Evolutionary conservation across 1,139 yeast genomes (phyloP).

Genomic region (Geotrichum armillariae): DNA sequence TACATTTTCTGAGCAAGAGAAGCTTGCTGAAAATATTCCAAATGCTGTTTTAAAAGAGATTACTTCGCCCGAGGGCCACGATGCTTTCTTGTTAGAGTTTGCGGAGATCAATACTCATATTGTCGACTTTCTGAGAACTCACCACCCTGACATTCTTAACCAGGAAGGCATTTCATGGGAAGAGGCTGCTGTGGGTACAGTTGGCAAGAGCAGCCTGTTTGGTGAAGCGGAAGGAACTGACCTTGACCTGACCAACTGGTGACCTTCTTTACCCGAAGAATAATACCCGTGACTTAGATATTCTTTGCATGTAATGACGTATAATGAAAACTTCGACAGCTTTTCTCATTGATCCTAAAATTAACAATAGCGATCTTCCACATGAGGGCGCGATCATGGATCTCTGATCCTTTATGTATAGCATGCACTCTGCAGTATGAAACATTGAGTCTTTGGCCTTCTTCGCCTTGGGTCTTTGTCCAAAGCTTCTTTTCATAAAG

Average conservation of each 20-base stretch:
- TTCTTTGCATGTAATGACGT: too few species aligned
- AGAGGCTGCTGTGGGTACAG: slow-evolving; percentile 50
- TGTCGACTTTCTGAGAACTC: slow-evolving; percentile 57
- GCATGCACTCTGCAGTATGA: too few species aligned
- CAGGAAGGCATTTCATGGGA: slow-evolving; percentile 51
- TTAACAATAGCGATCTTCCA: too few species aligned
- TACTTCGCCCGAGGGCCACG: slow-evolving; percentile 97
- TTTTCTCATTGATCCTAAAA: too few species aligned
- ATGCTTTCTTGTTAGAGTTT: slow-evolving; percentile 90
- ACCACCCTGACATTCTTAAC: slow-evolving; percentile 58
- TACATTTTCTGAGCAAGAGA: slow-evolving; percentile 87
- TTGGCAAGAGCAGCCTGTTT: slow-evolving; percentile 70
- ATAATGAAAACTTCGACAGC: too few species aligned
- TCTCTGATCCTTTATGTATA: too few species aligned
- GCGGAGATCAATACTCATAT: slow-evolving; percentile 74
- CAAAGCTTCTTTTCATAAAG: too few species aligned
- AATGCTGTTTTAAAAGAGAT: slow-evolving; percentile 66
- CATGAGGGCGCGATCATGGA: too few species aligned
- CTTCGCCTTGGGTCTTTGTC: too few species aligned
- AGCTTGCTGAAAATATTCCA: slow-evolving; percentile 74
- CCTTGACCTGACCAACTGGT: slow-evolving; percentile 84
- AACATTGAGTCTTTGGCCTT: too few species aligned
- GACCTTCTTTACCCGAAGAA: slow-evolving; percentile 18
- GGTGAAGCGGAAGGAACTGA: slow-evolving; percentile 76
- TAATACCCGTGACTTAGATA: too few species aligned